Conservation (phyloP, 2,329 filamentous ascomycete genomes). For the Penicillium thymicola region DNA sequence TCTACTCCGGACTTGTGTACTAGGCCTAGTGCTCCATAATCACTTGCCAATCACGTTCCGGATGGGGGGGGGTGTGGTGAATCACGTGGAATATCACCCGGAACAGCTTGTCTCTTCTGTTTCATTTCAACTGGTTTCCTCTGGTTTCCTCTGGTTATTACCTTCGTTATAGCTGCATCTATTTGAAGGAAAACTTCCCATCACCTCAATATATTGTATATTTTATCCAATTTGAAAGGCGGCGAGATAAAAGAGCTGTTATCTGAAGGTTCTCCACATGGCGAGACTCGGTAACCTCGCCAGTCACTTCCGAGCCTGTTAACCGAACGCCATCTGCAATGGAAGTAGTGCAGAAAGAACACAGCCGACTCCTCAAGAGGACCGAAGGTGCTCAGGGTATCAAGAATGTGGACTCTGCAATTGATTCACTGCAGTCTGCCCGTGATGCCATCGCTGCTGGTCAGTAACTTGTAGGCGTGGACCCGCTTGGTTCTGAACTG, state of each 20-base stretch:
- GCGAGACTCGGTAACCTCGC: constrained; percentile 27
- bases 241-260: constrained; percentile 2
- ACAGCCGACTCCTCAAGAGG: constrained; percentile 67
- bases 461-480: constrained; percentile 37
- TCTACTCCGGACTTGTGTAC: not conserved
- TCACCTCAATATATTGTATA: not conserved
- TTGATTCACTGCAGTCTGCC: constrained; percentile 71
- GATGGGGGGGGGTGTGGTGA: constrained; percentile 1
- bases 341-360: constrained; percentile 69
- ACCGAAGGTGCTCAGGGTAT: constrained; percentile 69
- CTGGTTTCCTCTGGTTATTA: not conserved
- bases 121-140: not conserved
- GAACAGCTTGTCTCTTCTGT: not conserved
- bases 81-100: constrained; percentile 1
- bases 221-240: not conserved
- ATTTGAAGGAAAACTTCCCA: not conserved
- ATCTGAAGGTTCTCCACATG: constrained; percentile 21
- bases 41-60: not conserved
- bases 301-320: constrained; percentile 23
- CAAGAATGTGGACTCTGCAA: constrained; percentile 76
- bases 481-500: constrained; percentile 11
- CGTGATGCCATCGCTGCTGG: constrained; percentile 70
- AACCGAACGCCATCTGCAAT: constrained; percentile 38
- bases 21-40: not conserved
- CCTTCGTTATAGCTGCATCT: no score